A percentile compares a stretch with the other conserved stretches of the same genome.
Conservation (phyloP, 331 rosid genomes). For the Ulmus americana region DNA sequence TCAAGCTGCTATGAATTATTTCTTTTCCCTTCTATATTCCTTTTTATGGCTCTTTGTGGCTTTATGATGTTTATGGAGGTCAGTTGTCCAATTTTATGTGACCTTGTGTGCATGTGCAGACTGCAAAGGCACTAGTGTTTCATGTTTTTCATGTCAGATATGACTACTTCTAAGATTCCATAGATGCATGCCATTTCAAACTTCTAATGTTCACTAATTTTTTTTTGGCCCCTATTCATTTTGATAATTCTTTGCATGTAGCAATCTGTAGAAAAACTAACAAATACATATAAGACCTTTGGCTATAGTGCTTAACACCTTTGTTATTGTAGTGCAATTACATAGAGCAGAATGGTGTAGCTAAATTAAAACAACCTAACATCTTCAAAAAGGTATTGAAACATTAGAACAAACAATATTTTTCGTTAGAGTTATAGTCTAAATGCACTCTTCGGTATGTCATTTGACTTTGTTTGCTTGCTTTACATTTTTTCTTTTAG, state of each 20-base stretch:
- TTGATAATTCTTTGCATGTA: not conserved
- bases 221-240: not conserved
- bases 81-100: not conserved
- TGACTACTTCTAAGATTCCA: not conserved
- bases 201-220: not conserved
- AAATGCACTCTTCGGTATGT: too few species aligned
- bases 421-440: too few species aligned
- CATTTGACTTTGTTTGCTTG: too few species aligned
- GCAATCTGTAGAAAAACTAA: not conserved
- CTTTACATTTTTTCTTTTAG: too few species aligned
- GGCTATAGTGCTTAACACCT: not conserved
- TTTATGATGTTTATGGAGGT: not conserved
- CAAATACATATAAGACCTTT: not conserved
- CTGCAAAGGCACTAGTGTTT: too few species aligned
- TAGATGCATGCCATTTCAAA: not conserved
- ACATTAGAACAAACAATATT: too few species aligned
- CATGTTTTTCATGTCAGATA: not conserved
- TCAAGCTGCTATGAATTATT: slow-evolving; percentile 21
- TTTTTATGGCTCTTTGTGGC: not conserved
- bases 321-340: not conserved
- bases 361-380: too few species aligned
- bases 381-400: too few species aligned
- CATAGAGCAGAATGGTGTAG: too few species aligned
- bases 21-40: not conserved
- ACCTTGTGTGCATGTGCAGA: too few species aligned